These are phyloP conservation scores for Acanthamoeba divionensis DNA, from an alignment of 208 protist species.

Conservation along the genomic window DNA sequence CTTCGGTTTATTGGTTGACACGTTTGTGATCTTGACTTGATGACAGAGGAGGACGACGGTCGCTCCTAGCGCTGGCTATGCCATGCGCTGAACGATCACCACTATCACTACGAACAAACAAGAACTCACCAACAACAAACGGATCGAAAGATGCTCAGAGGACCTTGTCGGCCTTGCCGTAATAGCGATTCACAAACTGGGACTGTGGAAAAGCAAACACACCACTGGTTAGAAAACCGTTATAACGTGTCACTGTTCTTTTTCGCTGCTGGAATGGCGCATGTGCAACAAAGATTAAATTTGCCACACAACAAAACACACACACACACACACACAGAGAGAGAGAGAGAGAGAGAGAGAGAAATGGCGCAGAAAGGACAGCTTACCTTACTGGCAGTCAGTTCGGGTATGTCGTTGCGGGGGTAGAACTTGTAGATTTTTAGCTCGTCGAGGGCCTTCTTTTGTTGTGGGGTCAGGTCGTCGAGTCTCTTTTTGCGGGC, in stretches of 20 bases:
- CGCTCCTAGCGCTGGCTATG: not conserved
- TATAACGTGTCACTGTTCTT: too few relatives aligned
- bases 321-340: not conserved
- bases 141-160: not conserved
- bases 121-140: not conserved
- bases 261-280: not conserved
- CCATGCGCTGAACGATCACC: too few relatives aligned
- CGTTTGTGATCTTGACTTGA: not conserved
- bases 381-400: slow-evolving; percentile 35
- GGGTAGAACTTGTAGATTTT: slow-evolving; percentile 69
- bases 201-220: not conserved
- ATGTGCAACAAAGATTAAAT: too few relatives aligned
- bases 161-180: slow-evolving; percentile 63
- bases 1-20: not conserved
- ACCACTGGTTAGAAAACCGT: too few relatives aligned
- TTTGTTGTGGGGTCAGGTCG: slow-evolving; percentile 24
- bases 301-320: not conserved
- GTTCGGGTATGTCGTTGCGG: slow-evolving; percentile 35
- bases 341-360: not conserved
- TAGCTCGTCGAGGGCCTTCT: slow-evolving; percentile 55
- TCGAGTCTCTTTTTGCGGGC: slow-evolving; percentile 1
- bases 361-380: not conserved
- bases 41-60: slow-evolving; percentile 25
- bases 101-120: not conserved
- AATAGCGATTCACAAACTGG: slow-evolving; percentile 63